Evolutionary conservation across 2,329 filamentous ascomycete species (phyloP).

Genomic region (Pestalotiopsis sp.): DNA sequence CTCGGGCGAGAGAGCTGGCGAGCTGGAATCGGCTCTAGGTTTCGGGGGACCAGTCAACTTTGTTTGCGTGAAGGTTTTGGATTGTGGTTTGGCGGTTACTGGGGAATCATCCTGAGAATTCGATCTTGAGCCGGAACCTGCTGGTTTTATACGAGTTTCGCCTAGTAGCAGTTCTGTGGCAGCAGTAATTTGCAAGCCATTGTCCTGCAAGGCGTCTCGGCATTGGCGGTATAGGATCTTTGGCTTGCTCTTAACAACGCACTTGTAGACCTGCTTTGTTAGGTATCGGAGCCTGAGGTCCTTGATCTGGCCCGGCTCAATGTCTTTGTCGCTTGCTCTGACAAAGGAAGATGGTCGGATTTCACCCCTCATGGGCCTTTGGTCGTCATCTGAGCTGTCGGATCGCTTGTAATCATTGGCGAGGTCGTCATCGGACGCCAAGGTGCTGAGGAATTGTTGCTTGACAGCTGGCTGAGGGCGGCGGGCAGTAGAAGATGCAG

Average conservation of each 20-base stretch:
- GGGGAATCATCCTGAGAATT: background rate
- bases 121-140: background rate
- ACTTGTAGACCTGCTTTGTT: constrained; percentile 30
- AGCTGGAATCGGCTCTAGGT: constrained; percentile 5
- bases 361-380: constrained; percentile 32
- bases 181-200: constrained; percentile 7
- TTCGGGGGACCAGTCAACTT: background rate
- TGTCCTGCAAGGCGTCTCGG: constrained; percentile 28
- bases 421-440: constrained; percentile 34
- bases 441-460: constrained; percentile 26
- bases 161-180: constrained; percentile 16
- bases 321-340: constrained; percentile 25
- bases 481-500: constrained; percentile 27
- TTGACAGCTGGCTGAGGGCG: constrained; percentile 33
- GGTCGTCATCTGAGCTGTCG: constrained; percentile 33
- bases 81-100: background rate
- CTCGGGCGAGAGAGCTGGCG: constrained; percentile 19
- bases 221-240: constrained; percentile 29
- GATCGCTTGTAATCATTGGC: constrained; percentile 32
- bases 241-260: constrained; percentile 27
- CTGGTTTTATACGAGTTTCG: background rate
- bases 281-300: constrained; percentile 31
- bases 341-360: constrained; percentile 34
- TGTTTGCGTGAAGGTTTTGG: constrained; percentile 2
- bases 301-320: constrained; percentile 29